Base-by-base conservation (phyloP, 495 filamentous ascomycete species). In the Aspergillus campestris region DNA sequence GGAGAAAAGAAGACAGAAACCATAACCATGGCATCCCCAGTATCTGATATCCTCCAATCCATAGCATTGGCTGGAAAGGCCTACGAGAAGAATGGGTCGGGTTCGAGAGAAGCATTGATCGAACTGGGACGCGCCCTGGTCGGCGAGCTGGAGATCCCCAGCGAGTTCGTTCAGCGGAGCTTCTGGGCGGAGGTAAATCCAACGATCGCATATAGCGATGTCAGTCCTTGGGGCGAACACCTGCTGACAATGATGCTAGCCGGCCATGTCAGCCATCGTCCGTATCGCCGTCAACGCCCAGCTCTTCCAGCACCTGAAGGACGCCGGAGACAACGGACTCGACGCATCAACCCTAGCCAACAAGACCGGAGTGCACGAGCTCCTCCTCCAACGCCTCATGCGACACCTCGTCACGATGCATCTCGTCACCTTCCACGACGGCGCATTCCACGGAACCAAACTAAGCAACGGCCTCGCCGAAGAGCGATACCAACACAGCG, bases 151-250 rank as follows among this genome's bases (percentile, higher is more conserved):
- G 61, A 68, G 32, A 56, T 66, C 9, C 63, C 65, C 0, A 66
- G 61, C 38, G 65, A 66, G 34, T 61, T 62, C 18, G 43, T 68
- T 5, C 61, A 63, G 45, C 63, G 65, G 27, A 68, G 53, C 12
- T 64, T 64, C 43, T 69, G 64, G 64, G 66, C 66, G n/a, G 66
- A 69, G 49, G 66, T 67, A 30, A 55, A 52, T 33, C 18, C 8
- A 12, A 27, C 36, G 7, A 30, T 31, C 14, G 5, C 28, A 13
- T 13, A 38, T n/a, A 1, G 14, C 14, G 8, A 12, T 15, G 2
- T 5, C 10, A 34, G 15, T 39, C 10, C 35, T 49, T 9, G 39
- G 13, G 31, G 18, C 18, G 18, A 24, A 1, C 33, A 31, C 33
- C 14, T 24, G 13, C 34, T 37, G 9, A 41, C 15, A 5, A 27